phyloP scores from a whole-genome alignment of 441 rosid genomes.

The Brassica hybrid region DNA sequence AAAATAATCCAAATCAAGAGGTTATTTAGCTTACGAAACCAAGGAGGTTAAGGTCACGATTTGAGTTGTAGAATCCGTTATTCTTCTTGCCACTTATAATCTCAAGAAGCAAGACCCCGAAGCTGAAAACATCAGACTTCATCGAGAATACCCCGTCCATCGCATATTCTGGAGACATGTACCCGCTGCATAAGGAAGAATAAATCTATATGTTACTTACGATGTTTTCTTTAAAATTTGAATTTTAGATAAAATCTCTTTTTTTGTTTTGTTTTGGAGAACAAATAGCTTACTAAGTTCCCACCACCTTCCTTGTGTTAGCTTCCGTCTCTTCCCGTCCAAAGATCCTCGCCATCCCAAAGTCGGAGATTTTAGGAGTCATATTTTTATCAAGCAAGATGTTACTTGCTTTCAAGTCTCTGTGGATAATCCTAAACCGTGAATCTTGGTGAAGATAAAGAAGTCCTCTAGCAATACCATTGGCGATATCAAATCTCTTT shows the following conservation, averaged over 20 bases:
- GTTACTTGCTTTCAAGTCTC: too few relatives aligned
- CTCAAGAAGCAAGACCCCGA: background rate
- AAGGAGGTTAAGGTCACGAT: background rate
- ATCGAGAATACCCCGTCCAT: background rate
- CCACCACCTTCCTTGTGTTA: background rate
- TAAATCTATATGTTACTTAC: too few relatives aligned
- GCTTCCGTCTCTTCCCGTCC: too few relatives aligned
- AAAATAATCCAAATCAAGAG: too few relatives aligned
- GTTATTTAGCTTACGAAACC: background rate
- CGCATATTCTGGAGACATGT: too few relatives aligned
- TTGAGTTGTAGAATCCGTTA: background rate
- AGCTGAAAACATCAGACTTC: background rate
- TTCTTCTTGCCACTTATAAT: background rate
- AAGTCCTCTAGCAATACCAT: conserved; percentile 7
- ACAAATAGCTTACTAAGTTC: too few relatives aligned
- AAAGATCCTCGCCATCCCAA: too few relatives aligned
- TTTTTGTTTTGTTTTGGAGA: too few relatives aligned
- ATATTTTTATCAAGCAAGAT: too few relatives aligned
- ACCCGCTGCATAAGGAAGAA: background rate
- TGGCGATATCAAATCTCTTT: background rate
- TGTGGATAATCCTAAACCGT: background rate
- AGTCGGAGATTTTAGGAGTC: too few relatives aligned
- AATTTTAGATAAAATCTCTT: too few relatives aligned
- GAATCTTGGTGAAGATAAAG: conserved; percentile 4
- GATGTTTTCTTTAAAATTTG: too few relatives aligned